Evolutionary conservation across 225 moss, liverwort and hornwort species (phyloP).

Genomic region (Sphagnum contortum): DNA sequence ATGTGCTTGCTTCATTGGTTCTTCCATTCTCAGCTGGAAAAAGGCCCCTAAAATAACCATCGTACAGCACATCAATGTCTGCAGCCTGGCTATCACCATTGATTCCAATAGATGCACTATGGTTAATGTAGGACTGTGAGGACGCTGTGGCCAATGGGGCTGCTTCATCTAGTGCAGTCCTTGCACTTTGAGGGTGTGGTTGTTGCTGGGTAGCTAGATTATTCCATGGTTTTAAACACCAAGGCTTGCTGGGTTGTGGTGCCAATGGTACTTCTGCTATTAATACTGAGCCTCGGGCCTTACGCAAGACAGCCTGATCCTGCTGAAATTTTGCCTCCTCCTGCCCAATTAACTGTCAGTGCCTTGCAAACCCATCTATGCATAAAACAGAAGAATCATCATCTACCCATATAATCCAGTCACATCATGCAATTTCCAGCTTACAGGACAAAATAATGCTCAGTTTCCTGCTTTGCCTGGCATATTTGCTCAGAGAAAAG

Average conservation of each 20-base stretch:
- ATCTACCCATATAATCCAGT: too few species aligned
- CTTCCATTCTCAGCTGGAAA: conserved; percentile 34
- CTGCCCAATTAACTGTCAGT: conserved; percentile 20
- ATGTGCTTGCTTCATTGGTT: conserved; percentile 7
- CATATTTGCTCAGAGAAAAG: too few species aligned
- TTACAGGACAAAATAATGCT: too few species aligned
- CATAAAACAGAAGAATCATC: too few species aligned
- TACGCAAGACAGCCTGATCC: conserved; percentile 41
- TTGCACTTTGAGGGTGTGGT: conserved; percentile 13
- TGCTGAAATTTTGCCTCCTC: conserved; percentile 52
- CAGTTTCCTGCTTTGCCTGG: too few species aligned
- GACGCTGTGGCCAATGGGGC: not conserved
- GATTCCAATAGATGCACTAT: conserved; percentile 2
- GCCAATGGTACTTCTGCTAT: conserved; percentile 5
- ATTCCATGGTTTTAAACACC: conserved; percentile 24
- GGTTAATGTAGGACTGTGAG: conserved; percentile 5
- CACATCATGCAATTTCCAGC: too few species aligned
- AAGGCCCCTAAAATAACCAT: conserved; percentile 70
- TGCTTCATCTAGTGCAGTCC: conserved; percentile 9
- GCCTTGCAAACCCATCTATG: too few species aligned
- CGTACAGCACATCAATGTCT: conserved; percentile 58
- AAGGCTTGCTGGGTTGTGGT: conserved; percentile 23
- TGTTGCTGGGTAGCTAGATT: conserved; percentile 22
- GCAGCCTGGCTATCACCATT: conserved; percentile 27
- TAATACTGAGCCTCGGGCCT: conserved; percentile 29